Conservation (phyloP, 2,329 filamentous ascomycete species). For the Talaromyces sp. region DNA sequence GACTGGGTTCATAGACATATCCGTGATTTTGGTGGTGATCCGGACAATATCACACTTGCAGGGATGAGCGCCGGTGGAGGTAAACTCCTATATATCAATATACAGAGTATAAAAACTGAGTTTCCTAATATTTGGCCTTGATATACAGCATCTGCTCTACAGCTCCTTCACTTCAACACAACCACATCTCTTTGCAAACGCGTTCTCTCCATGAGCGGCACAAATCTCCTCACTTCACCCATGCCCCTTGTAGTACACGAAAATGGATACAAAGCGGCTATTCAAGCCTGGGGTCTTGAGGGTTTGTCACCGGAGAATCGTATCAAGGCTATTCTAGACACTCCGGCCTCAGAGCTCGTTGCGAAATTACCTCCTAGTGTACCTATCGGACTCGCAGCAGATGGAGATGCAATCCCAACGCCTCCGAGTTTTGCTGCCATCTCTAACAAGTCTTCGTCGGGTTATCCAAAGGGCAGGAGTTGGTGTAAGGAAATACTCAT, state of each 20-base stretch:
- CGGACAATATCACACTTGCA: conserved; percentile 34
- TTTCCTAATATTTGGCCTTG: conserved; percentile 6
- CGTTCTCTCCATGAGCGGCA: conserved; percentile 39
- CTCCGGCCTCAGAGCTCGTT: conserved; percentile 38
- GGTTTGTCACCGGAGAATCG: conserved; percentile 33
- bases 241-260: conserved; percentile 36
- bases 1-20: conserved; percentile 38
- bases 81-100: conserved; percentile 12
- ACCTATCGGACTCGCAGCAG: conserved; percentile 33
- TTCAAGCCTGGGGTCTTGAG: conserved; percentile 35
- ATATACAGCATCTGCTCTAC: conserved; percentile 23
- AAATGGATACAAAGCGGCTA: conserved; percentile 34
- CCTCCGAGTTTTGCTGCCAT: conserved; percentile 18
- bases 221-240: conserved; percentile 37
- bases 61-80: conserved; percentile 45
- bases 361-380: conserved; percentile 32
- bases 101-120: not conserved
- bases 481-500: conserved; percentile 46
- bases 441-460: conserved; percentile 16
- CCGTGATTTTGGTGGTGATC: conserved; percentile 36
- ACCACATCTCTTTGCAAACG: conserved; percentile 36
- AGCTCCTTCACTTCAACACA: conserved; percentile 30
- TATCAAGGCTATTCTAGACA: conserved; percentile 34
- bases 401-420: conserved; percentile 37
- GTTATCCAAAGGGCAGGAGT: conserved; percentile 32